These are phyloP conservation scores for Daldinia loculata DNA, from an alignment of 495 filamentous ascomycete species.

Conservation along the genomic window DNA sequence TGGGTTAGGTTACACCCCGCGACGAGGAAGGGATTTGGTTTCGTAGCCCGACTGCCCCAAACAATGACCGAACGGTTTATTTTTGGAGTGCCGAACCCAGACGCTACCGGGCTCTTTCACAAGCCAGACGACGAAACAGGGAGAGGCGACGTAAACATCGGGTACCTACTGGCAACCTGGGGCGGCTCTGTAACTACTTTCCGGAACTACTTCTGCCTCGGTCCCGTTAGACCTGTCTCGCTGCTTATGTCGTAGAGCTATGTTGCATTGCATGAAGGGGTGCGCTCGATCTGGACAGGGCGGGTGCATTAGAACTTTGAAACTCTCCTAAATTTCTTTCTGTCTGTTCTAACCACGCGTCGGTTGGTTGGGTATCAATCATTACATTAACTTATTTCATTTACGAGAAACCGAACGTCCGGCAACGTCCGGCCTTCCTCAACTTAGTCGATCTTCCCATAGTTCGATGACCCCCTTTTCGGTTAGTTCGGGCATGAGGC, in stretches of 20 bases:
- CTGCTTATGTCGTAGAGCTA: slow-evolving; percentile 32
- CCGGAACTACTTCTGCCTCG: slow-evolving; percentile 37
- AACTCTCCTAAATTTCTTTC: slow-evolving; percentile 31
- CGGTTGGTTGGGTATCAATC: slow-evolving; percentile 42
- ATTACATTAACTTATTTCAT: slow-evolving; percentile 42
- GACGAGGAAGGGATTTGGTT: slow-evolving; percentile 9
- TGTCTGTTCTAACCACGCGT: slow-evolving; percentile 20
- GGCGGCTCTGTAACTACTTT: slow-evolving; percentile 32
- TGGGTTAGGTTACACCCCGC: slow-evolving; percentile 17
- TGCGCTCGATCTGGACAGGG: slow-evolving; percentile 38
- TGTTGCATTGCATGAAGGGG: slow-evolving; percentile 41
- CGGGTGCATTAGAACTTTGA: slow-evolving; percentile 39
- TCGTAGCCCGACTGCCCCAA: slow-evolving; percentile 13
- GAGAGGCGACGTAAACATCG: slow-evolving; percentile 14
- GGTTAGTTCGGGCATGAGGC: slow-evolving; percentile 83
- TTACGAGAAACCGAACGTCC: slow-evolving; percentile 36
- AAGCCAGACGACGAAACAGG: slow-evolving; percentile 7
- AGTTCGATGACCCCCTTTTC: slow-evolving; percentile 76
- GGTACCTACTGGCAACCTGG: slow-evolving; percentile 17
- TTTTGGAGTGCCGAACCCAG: slow-evolving; percentile 29
- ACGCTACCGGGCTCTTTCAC: slow-evolving; percentile 20
- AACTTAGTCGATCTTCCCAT: slow-evolving; percentile 73
- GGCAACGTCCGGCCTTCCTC: slow-evolving; percentile 38
- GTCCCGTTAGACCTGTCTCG: slow-evolving; percentile 21
- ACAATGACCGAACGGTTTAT: slow-evolving; percentile 25